Conservation (phyloP, 1,284 basidiomycete species). For the Erythrobasidium hasegawianum region DNA sequence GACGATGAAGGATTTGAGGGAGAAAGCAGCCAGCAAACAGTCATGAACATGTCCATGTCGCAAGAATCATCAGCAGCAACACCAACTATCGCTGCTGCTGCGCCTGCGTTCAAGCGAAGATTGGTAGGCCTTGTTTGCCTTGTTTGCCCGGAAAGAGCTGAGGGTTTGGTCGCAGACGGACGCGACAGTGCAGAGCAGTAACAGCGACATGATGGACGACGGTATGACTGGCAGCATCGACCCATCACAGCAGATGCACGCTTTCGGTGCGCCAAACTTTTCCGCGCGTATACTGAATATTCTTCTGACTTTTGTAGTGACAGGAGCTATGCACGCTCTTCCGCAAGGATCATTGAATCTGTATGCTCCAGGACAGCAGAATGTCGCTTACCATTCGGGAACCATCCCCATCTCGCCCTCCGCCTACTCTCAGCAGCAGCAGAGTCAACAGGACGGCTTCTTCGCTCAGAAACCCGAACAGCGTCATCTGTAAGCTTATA, state of each 20-base stretch:
- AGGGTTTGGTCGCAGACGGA: neutral
- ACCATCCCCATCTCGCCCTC: conserved; percentile 3
- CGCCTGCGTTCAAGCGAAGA: neutral
- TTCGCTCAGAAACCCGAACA: neutral
- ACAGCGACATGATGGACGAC: neutral
- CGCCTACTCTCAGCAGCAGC: neutral
- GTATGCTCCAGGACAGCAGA: neutral
- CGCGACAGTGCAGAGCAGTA: neutral
- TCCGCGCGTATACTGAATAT: neutral
- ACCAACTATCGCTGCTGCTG: neutral
- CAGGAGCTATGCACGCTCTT: neutral
- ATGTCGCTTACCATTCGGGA: neutral
- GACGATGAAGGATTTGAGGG: neutral
- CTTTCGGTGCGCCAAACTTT: neutral
- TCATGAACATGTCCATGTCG: neutral
- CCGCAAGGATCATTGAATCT: neutral
- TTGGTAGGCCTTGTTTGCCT: neutral
- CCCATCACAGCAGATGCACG: neutral
- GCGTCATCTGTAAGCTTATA: neutral
- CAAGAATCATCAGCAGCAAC: no score
- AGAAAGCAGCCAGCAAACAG: neutral
- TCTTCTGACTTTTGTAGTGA: neutral
- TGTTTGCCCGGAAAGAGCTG: neutral
- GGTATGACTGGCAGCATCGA: neutral
- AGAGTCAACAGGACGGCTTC: neutral